Base-by-base conservation (phyloP, 139 green algal genomes). In the Volvox africanus region DNA sequence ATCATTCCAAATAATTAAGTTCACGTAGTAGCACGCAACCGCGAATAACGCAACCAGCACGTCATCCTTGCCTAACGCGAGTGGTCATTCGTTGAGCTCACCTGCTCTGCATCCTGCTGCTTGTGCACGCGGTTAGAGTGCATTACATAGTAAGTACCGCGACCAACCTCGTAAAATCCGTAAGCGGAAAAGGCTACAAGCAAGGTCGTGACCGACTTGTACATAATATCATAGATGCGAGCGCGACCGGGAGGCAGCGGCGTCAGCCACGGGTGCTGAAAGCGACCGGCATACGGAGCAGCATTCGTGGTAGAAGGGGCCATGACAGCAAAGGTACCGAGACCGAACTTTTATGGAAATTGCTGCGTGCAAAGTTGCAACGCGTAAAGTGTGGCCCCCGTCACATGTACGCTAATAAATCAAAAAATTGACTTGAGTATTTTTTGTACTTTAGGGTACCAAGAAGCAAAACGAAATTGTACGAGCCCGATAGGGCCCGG, bases 141-240 rank as follows among this genome's bases (percentile, higher is more conserved):
- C 67, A 93, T 75, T 26, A 94, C 92, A 90, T 91, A 94, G 87
- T 88, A 93, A n/a, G 82, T 91, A 55, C 90, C 92, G 20, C 92
- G 87, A 30, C 36, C 90, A 20, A 91, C 80, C 82, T 94, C 92
- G 30, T 93, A 89, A 55, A 93, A 87, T 14, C 73, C 55, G 55
- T 91, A 94, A 16, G 37, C 82, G 0, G 92, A 80, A 32, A 87
- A 71, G 5, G 35, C 88, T 22, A 91, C 33, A 24, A 94, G 90
- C 30, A 88, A 44, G 2, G 87, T 91, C 26, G 87, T 67, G 20
- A 71, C 82, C 19, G 76, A 36, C 88, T 93, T 94, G 90, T 94
- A 93, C 22, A 80, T 1, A 17, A 94, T 16, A 79, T 94, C 82
- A 37, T 94, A 94, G 11, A 81, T 5, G 30, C 88, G 87, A 0